Base-by-base conservation (phyloP, 768 basidiomycete species). In the Termitomyces heimii region DNA sequence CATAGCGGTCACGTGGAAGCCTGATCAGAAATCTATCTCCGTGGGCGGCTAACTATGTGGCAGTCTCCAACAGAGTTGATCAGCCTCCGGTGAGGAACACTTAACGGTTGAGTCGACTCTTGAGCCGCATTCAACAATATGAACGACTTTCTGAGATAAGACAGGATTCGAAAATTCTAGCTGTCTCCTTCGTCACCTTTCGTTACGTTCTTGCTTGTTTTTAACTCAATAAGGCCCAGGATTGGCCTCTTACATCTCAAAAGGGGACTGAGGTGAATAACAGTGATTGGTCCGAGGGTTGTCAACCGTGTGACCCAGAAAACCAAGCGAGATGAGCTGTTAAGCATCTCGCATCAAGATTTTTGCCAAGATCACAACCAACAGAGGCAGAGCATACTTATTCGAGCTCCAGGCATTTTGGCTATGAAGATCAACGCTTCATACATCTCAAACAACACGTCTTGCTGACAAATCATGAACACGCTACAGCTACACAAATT, bases 1-100 rank as follows among this genome's bases (percentile, higher is more conserved):
- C 14, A 53, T 6, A n/a, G n/a, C 20, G 32, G 43, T 59, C 58
- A 59, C 58, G 58, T 59, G 61, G 22, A 28, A 20, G 28, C 6
- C 24, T 37, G 40, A 37, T 49, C 26, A 49, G 13, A 5, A 48
- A 43, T 48, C 46, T 43, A 40, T 49, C 47, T 29, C 47, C 55
- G 47, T 49, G 48, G 48, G 48, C 48, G 48, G 31, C 46, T 47
- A 40, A 40, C 39, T 7, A n/a, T 39, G 37, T 37, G 37, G 31
- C 16, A 37, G 37, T 18, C 37, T 13, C 37, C 34, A 39, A n/a
- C 39, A n/a, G n/a, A 39, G 18, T 37, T 39, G 39, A n/a, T 22
- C 10, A 22, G 6, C 20, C 20, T 12, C n/a, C 2, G 20, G 40
- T 5, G 0, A 42, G 10, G 12, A 26, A 20, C 18, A 12, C 13